Evolutionary conservation across 768 basidiomycete genomes (phyloP), one percentile per base, ranked within the genome.

Genomic region (Termitomyces sp.): DNA sequence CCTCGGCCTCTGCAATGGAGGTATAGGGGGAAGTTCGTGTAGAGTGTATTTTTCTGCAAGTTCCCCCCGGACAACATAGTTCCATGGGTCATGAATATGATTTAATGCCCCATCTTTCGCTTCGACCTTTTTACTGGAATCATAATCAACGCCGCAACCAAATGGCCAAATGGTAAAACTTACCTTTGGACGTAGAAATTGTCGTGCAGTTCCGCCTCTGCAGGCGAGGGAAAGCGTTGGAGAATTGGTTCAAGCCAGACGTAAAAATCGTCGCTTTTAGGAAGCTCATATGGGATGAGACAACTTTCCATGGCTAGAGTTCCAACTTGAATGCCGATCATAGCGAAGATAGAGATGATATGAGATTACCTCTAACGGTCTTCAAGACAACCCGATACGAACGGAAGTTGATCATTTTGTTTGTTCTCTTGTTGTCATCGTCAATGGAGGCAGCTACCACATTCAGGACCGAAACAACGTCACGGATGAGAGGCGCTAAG

Each of bases 251-350:
- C 68, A 16, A 82, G 64, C 80, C 81, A 82, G 11, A 68, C 61
- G 31, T 71, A 71, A 54, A 81, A 70, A 18, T 68, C 68, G 18
- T 72, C 66, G 31, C 72, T 66, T 27, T 67, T 67, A 5, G 67
- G 62, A 55, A 78, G 72, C 6, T 72, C 70, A 58, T 80, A 82
- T 4, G 75, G 75, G 6, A 76, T 66, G 33, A 80, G 77, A 27
- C 76, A 78, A 50, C 70, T 73, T 58, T 83, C 80, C 73, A 83
- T 77, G 3, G 68, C 81, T 82, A 58, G 44, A 33, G 24, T 36
- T 36, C n/a, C 7, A 4, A 13, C 16, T 34, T 41, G 18, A 18
- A 52, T 57, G 2, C 7, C 12, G 16, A 33, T 39, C 20, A 36
- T 24, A 34, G 18, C 36, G 20, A 33, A 46, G 6, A 37, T 24